phyloP scores from a whole-genome alignment of 2,329 filamentous ascomycete species.

The Colletotrichum sp. region DNA sequence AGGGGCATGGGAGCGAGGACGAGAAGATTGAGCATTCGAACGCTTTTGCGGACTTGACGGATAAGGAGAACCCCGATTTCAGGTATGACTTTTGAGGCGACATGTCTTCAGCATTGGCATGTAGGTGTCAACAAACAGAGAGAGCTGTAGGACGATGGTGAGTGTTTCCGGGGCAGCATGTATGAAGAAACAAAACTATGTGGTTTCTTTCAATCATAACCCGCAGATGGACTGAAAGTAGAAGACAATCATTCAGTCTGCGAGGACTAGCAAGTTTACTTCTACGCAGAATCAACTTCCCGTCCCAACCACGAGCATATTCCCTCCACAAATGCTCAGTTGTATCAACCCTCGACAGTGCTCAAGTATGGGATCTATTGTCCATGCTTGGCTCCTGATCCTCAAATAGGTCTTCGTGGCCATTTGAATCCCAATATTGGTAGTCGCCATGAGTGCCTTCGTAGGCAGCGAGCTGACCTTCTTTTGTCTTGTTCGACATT shows the following conservation, averaged over 20 bases:
- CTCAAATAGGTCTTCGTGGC: not conserved
- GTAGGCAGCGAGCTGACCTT: not conserved
- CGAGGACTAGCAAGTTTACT: not conserved
- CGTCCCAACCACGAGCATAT: not conserved
- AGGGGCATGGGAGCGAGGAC: not conserved
- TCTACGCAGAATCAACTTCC: not conserved
- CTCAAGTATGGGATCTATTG: not conserved
- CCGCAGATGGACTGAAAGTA: not conserved
- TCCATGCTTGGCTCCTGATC: not conserved
- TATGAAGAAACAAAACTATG: not conserved
- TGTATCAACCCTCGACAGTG: not conserved
- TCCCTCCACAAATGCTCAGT: not conserved
- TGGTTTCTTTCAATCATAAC: not conserved
- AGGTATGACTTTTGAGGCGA: constrained; percentile 11
- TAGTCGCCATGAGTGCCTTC: not conserved
- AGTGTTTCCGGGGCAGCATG: not conserved
- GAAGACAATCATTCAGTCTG: not conserved
- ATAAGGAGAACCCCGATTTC: constrained; percentile 25
- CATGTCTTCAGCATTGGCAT: not conserved
- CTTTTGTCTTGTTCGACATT: not conserved
- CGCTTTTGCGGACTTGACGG: constrained; percentile 24
- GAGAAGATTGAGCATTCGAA: constrained; percentile 22
- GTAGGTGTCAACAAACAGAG: not conserved
- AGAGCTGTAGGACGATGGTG: not conserved
- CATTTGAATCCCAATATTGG: not conserved